A percentile compares a stretch with the other conserved stretches of the same genome.
Conservation (phyloP, 257 asterid species). For the Rehmannia glutinosa region DNA sequence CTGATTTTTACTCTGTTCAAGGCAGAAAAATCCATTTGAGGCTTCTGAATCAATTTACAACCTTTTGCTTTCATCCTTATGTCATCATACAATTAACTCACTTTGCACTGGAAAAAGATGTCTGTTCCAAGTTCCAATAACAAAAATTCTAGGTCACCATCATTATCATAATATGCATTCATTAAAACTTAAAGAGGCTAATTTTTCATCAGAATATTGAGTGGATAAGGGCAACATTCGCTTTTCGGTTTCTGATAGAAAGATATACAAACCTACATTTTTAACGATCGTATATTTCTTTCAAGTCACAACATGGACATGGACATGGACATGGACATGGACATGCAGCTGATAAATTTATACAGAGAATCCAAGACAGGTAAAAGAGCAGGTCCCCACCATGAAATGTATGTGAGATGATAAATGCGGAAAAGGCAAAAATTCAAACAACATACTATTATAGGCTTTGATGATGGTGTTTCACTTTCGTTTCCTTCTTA, state of each 20-base stretch:
- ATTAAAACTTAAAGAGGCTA: not conserved
- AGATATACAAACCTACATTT: not conserved
- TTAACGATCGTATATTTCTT: not conserved
- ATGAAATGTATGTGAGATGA: conserved; percentile 24
- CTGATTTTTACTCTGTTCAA: not conserved
- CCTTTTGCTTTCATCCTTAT: not conserved
- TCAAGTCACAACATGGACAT: no score
- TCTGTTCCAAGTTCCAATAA: not conserved
- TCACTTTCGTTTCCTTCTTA: conserved; percentile 1
- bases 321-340: not conserved
- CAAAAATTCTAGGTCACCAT: no score
- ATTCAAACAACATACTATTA: conserved; percentile 4
- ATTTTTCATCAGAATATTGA: not conserved
- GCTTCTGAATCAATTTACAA: conserved; percentile 1
- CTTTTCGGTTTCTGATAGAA: no score
- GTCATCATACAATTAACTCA: no score
- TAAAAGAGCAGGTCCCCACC: conserved; percentile 6
- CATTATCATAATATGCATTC: no score
- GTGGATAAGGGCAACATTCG: no score
- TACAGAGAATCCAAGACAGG: conserved; percentile 4
- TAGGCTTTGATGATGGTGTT: not conserved
- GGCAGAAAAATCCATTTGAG: not conserved
- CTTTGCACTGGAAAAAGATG: not conserved
- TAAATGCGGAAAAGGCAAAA: conserved; percentile 23
- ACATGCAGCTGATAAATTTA: not conserved